phyloP scores from a whole-genome alignment of 176 grass and related monocot species.

The maize (Zea mays) region Zm-B73-REFERENCE-NAM-5.0 NC_050103.1:103639501-103640000 shows the following conservation, averaged over 20 bases:
- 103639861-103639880: constrained; percentile 58
- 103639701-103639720: constrained; percentile 27
- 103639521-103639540: constrained; percentile 81
- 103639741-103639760: constrained; percentile 99
- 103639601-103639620: constrained; percentile 69
- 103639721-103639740: constrained; percentile 65
- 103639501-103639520: constrained; percentile 82
- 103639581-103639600: constrained; percentile 57
- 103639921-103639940: constrained; percentile 98
- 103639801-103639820: constrained; percentile 32
- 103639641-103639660: constrained; percentile 24
- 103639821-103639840: constrained; percentile 16
- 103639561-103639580: constrained; percentile 75
- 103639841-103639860: constrained; percentile 15
- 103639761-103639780: constrained; percentile 91
- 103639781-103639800: constrained; percentile 55
- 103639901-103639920: constrained; percentile 86
- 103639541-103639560: constrained; percentile 89
- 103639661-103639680: constrained; percentile 11
- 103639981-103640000: constrained; percentile 16
- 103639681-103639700: constrained; percentile 29
- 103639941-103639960: constrained; percentile 64
- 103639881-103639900: constrained; percentile 83
- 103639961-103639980: constrained; percentile 39
- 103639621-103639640: constrained; percentile 35